Evolutionary conservation across 2,329 filamentous ascomycete genomes (phyloP).

Genomic region (Arachnomyces sp.): DNA sequence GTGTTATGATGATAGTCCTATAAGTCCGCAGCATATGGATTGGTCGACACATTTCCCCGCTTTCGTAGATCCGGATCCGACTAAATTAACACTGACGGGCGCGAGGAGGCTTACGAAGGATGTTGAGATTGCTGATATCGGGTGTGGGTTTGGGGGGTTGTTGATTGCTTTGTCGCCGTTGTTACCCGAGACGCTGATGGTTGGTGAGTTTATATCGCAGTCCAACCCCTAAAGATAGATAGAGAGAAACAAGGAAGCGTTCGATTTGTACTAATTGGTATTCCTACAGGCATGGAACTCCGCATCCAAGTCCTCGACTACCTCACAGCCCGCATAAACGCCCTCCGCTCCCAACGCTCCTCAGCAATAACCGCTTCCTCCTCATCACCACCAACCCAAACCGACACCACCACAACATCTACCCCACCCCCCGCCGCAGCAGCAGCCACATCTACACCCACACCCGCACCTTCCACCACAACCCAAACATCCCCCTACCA

Average conservation of each 20-base stretch:
- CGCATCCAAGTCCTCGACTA: constrained; percentile 83
- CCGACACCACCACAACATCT: constrained; percentile 2
- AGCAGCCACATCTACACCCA: constrained; percentile 5
- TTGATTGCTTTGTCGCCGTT: constrained; percentile 75
- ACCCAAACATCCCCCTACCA: constrained; percentile 49
- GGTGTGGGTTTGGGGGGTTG: constrained; percentile 90
- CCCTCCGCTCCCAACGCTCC: constrained; percentile 51
- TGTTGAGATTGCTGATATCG: constrained; percentile 91
- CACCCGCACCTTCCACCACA: constrained; percentile 6
- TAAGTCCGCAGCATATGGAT: constrained; percentile 74
- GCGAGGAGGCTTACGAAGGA: constrained; percentile 50
- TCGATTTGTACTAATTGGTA: constrained; percentile 3
- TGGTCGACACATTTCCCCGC: constrained; percentile 80
- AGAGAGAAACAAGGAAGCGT: not conserved
- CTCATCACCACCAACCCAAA: constrained; percentile 20
- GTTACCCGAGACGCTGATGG: constrained; percentile 70
- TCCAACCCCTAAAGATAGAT: not conserved
- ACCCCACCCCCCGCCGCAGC: constrained; percentile 2
- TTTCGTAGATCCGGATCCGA: constrained; percentile 44
- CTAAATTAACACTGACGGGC: constrained; percentile 24
- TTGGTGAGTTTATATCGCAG: constrained; percentile 50
- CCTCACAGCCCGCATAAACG: constrained; percentile 77
- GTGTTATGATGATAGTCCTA: constrained; percentile 50
- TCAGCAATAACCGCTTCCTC: constrained; percentile 48
- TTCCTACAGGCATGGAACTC: constrained; percentile 82